These are phyloP conservation scores for Podaxis sp. DNA, from an alignment of 768 basidiomycete species.

Conservation along the genomic window DNA sequence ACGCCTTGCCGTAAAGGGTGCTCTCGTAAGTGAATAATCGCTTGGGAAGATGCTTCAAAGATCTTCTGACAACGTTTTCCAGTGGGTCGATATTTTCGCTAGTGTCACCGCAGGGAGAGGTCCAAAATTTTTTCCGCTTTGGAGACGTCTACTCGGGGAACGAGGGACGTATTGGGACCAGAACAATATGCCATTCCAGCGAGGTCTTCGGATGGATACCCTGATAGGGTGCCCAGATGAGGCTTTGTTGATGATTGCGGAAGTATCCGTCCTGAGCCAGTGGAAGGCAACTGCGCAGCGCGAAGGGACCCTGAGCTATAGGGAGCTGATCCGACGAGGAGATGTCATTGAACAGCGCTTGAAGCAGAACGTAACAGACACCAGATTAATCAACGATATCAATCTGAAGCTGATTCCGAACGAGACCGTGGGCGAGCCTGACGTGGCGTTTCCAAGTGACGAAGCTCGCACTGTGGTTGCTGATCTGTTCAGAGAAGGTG, in stretches of 20 bases:
- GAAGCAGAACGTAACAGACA: constrained; percentile 35
- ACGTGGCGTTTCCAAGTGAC: constrained; percentile 28
- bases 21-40: constrained; percentile 51
- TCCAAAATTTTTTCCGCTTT: constrained; percentile 62
- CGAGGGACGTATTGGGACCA: constrained; percentile 20
- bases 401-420: constrained; percentile 26
- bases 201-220: constrained; percentile 57
- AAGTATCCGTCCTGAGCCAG: constrained; percentile 64
- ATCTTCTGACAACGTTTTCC: constrained; percentile 14
- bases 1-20: constrained; percentile 63
- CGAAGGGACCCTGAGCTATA: constrained; percentile 64
- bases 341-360: constrained; percentile 67
- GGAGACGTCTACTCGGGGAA: constrained; percentile 58
- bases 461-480: constrained; percentile 46
- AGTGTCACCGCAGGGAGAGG: constrained; percentile 55
- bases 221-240: constrained; percentile 79
- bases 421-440: constrained; percentile 24
- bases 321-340: constrained; percentile 72
- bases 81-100: constrained; percentile 81
- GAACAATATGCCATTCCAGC: constrained; percentile 28
- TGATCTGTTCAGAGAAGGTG: constrained; percentile 62
- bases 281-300: constrained; percentile 69
- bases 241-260: constrained; percentile 70
- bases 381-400: constrained; percentile 26
- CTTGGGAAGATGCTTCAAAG: not conserved